phyloP scores from a whole-genome alignment of 2,329 filamentous ascomycete genomes.

The Myriosclerotinia scirpicola region DNA sequence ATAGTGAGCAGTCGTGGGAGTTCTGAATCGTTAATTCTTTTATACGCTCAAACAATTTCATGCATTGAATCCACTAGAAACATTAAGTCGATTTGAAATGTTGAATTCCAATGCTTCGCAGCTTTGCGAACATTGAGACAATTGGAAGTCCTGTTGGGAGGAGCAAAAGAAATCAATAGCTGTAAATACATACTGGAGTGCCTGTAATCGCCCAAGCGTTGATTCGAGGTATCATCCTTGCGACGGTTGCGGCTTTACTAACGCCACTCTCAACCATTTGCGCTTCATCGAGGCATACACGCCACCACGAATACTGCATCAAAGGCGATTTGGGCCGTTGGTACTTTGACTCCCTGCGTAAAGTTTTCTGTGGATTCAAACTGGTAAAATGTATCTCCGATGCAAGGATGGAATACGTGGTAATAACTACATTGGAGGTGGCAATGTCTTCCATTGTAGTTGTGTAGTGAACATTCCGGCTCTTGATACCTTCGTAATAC shows the following conservation, averaged over 20 bases:
- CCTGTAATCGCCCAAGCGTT: conserved; percentile 93
- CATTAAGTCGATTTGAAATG: background rate
- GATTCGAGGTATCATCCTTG: conserved; percentile 73
- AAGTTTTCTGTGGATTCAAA: conserved; percentile 65
- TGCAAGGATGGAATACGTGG: conserved; percentile 70
- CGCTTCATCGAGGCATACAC: conserved; percentile 74
- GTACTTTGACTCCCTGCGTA: conserved; percentile 63
- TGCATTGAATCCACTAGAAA: background rate
- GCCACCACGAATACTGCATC: conserved; percentile 80
- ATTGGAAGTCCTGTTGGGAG: background rate
- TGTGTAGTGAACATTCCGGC: conserved; percentile 38
- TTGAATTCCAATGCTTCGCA: background rate
- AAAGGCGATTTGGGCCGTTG: conserved; percentile 71
- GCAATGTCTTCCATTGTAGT: conserved; percentile 49
- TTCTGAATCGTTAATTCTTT: too few relatives aligned
- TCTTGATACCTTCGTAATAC: conserved; percentile 53
- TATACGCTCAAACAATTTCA: background rate
- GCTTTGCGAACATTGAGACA: background rate
- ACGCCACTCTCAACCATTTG: conserved; percentile 94
- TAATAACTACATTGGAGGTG: conserved; percentile 59
- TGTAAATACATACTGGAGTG: conserved; percentile 65
- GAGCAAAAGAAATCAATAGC: background rate
- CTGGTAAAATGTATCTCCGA: conserved; percentile 76
- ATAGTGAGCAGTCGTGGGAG: background rate
- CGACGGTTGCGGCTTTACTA: conserved; percentile 77